Evolutionary conservation across 2,329 filamentous ascomycete genomes (phyloP).

Genomic region (Talaromyces sp.): DNA sequence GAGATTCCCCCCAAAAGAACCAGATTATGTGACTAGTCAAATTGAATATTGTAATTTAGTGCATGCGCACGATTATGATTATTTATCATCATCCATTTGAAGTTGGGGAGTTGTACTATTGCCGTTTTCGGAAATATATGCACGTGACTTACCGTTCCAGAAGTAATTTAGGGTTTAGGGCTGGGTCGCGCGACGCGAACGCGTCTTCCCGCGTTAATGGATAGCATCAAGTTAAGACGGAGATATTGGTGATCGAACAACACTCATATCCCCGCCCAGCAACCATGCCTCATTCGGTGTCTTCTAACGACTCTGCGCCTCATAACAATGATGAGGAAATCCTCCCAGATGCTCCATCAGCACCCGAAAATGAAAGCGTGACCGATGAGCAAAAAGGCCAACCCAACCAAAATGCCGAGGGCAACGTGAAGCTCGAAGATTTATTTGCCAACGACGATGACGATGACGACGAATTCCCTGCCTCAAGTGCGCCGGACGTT

Average conservation of each 20-base stretch:
- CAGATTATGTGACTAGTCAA: neutral
- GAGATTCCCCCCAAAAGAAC: neutral
- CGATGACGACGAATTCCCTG: slow-evolving; percentile 47
- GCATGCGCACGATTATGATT: neutral
- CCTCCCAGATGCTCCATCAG: slow-evolving; percentile 38
- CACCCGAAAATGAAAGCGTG: slow-evolving; percentile 9
- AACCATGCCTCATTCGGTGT: slow-evolving; percentile 36
- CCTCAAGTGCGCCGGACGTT: slow-evolving; percentile 47
- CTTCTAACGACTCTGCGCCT: slow-evolving; percentile 35
- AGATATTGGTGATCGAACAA: neutral
- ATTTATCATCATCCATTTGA: neutral
- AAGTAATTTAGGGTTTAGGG: slow-evolving; percentile 12
- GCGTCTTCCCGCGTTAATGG: slow-evolving; percentile 7
- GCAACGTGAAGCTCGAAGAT: slow-evolving; percentile 49
- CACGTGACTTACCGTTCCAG: slow-evolving; percentile 1
- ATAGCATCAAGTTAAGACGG: neutral
- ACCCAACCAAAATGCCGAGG: slow-evolving; percentile 14
- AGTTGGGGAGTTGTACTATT: neutral
- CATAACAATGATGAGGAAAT: slow-evolving; percentile 36
- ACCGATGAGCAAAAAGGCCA: slow-evolving; percentile 10
- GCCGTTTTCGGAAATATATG: neutral
- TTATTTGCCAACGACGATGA: slow-evolving; percentile 59
- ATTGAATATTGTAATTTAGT: neutral
- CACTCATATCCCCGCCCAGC: neutral
- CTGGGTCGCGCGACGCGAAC: slow-evolving; percentile 4